A percentile compares a stretch with the other conserved stretches of the same genome.
These are phyloP conservation scores for Mallotus nudiflorus DNA, from an alignment of 345 rosid species.

Conservation along the genomic window DNA sequence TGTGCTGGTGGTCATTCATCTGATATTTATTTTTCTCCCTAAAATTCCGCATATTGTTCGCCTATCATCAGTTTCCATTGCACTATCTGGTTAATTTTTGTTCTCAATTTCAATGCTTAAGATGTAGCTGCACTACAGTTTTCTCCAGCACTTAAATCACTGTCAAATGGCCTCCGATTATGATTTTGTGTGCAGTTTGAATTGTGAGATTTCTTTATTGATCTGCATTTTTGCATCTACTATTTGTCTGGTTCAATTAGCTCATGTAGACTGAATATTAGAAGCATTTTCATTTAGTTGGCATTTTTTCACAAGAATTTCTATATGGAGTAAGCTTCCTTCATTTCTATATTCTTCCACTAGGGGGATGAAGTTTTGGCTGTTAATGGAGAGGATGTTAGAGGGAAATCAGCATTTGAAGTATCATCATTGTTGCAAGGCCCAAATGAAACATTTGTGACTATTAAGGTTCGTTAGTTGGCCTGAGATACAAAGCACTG, in stretches of 20 bases:
- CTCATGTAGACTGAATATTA: background rate
- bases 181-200: background rate
- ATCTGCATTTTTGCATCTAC: background rate
- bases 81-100: too few relatives aligned
- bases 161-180: background rate
- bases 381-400: conserved; percentile 76
- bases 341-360: conserved; percentile 17
- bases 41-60: background rate
- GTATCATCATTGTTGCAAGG: conserved; percentile 93
- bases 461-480: conserved; percentile 55
- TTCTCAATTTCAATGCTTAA: too few relatives aligned
- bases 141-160: too few relatives aligned
- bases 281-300: background rate
- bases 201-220: background rate
- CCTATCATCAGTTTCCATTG: background rate
- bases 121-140: too few relatives aligned
- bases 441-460: conserved; percentile 81
- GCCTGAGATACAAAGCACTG: background rate
- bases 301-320: background rate
- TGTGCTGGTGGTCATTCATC: background rate
- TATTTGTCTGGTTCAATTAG: background rate
- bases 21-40: background rate
- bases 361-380: conserved; percentile 88
- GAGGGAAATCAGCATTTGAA: conserved; percentile 91
- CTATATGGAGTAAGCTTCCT: conserved; percentile 1